Conservation (phyloP, 2,329 filamentous ascomycete species). For the Fusarium dimerum region DNA sequence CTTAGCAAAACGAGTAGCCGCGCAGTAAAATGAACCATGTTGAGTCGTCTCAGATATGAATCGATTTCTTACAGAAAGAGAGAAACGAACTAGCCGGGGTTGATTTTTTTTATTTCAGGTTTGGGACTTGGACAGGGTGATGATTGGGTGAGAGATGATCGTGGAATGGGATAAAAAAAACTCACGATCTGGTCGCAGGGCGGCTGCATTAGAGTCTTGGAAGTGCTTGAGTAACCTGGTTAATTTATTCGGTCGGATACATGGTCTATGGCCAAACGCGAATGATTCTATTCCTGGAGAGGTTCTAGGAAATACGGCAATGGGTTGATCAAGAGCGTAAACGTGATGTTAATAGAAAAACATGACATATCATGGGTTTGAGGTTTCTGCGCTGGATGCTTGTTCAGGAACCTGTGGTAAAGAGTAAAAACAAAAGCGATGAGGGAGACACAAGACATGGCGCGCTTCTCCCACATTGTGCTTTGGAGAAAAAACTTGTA, state of each 20-base stretch:
- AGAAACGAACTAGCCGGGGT: neutral
- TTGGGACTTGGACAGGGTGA: slow-evolving; percentile 6
- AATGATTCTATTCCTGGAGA: neutral
- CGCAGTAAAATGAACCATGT: neutral
- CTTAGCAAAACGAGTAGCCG: slow-evolving; percentile 8
- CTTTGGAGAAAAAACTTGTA: slow-evolving; percentile 7
- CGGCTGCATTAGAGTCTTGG: slow-evolving; percentile 12
- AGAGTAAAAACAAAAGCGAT: no score
- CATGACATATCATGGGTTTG: slow-evolving; percentile 31
- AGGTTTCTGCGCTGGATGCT: slow-evolving; percentile 46
- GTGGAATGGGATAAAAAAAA: neutral
- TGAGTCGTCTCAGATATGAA: slow-evolving; percentile 2
- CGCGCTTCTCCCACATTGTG: slow-evolving; percentile 18
- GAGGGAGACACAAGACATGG: slow-evolving; percentile 11
- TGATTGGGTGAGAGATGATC: slow-evolving; percentile 21
- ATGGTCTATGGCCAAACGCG: neutral
- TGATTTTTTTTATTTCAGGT: slow-evolving; percentile 9
- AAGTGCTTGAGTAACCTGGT: neutral
- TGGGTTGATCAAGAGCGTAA: no score
- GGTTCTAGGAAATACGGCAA: no score
- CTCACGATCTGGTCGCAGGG: slow-evolving; percentile 29
- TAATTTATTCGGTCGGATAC: neutral
- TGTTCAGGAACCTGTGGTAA: slow-evolving; percentile 40
- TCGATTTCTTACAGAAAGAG: slow-evolving; percentile 8
- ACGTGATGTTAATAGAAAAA: slow-evolving; percentile 19